A percentile compares a stretch with the other conserved stretches of the same genome.
phyloP scores from a whole-genome alignment of 768 basidiomycete species.

The Astraeus odoratus region DNA sequence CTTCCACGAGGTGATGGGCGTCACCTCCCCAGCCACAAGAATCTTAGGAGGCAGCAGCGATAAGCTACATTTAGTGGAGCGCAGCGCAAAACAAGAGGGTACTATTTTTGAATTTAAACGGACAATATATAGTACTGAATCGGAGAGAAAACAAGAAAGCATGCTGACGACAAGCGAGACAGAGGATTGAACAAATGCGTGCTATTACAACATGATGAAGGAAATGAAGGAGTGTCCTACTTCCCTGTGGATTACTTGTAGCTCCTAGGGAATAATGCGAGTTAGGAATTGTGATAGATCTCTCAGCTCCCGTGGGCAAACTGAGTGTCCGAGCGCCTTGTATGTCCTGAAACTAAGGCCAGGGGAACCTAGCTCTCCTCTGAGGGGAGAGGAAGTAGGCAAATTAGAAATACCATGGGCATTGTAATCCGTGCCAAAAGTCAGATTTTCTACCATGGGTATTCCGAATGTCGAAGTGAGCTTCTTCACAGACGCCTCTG shows the following conservation, averaged over 20 bases:
- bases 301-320: slow-evolving; percentile 55
- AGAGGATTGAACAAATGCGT: too few relatives aligned
- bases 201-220: background rate
- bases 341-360: slow-evolving; percentile 70
- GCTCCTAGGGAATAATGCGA: slow-evolving; percentile 38
- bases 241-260: background rate
- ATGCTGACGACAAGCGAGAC: background rate
- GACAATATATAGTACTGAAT: too few relatives aligned
- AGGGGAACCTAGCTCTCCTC: slow-evolving; percentile 15
- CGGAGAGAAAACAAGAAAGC: background rate
- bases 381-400: slow-evolving; percentile 13
- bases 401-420: background rate
- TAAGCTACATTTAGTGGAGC: too few relatives aligned
- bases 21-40: background rate
- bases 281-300: slow-evolving; percentile 70
- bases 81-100: too few relatives aligned
- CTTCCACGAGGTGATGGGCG: background rate
- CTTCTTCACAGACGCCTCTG: slow-evolving; percentile 47
- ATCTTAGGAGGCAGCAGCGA: too few relatives aligned
- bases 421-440: slow-evolving; percentile 25
- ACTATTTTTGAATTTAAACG: too few relatives aligned
- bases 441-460: slow-evolving; percentile 28
- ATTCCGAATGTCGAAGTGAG: slow-evolving; percentile 51
- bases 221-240: background rate
- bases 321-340: slow-evolving; percentile 59